Evolutionary conservation across 2,329 filamentous ascomycete species (phyloP).

Genomic region (Aspergillus sp.): DNA sequence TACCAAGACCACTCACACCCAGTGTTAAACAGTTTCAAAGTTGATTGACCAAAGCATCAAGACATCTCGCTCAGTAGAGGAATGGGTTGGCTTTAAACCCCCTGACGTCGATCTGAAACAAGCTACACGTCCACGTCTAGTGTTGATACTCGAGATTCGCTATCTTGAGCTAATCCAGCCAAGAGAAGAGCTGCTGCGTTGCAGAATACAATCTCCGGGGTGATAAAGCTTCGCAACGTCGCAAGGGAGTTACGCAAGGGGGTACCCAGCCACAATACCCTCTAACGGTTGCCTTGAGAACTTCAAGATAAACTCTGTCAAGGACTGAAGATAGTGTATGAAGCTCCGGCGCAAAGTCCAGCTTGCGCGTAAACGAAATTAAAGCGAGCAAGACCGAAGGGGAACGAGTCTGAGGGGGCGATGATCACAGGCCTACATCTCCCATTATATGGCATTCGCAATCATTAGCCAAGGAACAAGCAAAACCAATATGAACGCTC

Average conservation of each 20-base stretch:
- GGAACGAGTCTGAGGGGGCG: background rate
- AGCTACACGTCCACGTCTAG: background rate
- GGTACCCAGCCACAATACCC: background rate
- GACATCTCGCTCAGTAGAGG: background rate
- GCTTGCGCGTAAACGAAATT: background rate
- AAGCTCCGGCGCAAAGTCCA: background rate
- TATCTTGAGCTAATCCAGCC: background rate
- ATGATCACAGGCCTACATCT: background rate
- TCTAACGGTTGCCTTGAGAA: background rate
- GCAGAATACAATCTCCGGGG: background rate
- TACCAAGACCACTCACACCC: background rate
- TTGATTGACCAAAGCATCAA: background rate
- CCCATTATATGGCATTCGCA: background rate
- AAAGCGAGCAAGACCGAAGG: background rate
- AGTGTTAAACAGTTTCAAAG: background rate
- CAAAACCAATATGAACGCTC: background rate
- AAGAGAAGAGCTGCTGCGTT: background rate
- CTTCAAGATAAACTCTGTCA: background rate
- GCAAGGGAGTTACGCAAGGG: background rate
- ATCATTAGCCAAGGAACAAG: background rate
- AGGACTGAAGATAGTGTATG: background rate
- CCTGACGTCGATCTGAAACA: background rate
- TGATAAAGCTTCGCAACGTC: background rate
- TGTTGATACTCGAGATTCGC: background rate
- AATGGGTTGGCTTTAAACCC: background rate